Evolutionary conservation across 1,284 basidiomycete genomes (phyloP), one percentile per base, ranked within the genome.

Genomic region (Sporisorium scitamineum): DNA sequence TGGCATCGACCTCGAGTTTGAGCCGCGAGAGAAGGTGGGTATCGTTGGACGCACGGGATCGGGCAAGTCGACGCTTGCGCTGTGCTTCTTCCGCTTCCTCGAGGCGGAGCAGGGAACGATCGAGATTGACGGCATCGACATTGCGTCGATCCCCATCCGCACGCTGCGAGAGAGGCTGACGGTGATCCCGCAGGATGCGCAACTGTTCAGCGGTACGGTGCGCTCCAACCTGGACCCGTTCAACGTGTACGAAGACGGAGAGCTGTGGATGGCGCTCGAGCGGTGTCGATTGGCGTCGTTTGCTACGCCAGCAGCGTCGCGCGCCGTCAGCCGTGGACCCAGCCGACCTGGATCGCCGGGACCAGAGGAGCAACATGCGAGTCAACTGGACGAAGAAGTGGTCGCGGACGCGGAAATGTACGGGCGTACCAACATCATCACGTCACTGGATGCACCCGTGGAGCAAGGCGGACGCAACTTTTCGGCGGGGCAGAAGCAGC

Each of bases 21-120:
- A 71, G 60, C 75, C 85, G 8, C 79, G 84, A 9, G 80, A 85
- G 55, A 85, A 85, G 64, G 76, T 86, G 65, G 85, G 84, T 29
- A 84, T 84, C 45, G 80, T 85, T 5, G 83, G 84, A 16, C 88
- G 93, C 52, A 97, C 95, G 0, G 95, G 96, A 18, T 87, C 87
- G 26, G 94, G 94, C 51, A 95, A 95, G 87, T 93, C 91, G 62
- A 97, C 94, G 1, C 89, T 97, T 18, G 94, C 94, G 0, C 88
- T 97, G 27, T 93, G 92, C 22, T 94, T 97, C 88, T 97, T 98
- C 91, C 91, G 97, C 56, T 97, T 97, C 80, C 92, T 92, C 8
- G 95, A 98, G 80, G 94, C 94, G 0, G 88, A 89, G 1, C 87
- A 87, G 11, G 95, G 95, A 0, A 89, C 88, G 52, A 97, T 99